phyloP scores from a whole-genome alignment of 1,284 basidiomycete genomes.

The Moesziomyces sp. region DNA sequence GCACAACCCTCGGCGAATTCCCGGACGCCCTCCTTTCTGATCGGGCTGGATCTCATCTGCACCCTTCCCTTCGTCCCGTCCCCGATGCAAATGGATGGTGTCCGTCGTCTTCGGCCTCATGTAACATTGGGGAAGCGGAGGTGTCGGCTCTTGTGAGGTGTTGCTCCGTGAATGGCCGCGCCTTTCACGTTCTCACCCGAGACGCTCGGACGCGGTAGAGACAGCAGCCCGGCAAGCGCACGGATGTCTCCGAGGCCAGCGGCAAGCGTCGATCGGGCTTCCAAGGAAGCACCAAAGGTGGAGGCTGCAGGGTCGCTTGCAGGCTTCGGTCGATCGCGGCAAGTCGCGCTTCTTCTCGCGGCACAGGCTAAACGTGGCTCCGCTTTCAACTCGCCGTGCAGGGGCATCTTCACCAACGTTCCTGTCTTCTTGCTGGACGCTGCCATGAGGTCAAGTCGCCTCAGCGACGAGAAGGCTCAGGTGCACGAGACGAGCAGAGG shows the following conservation, averaged over 20 bases:
- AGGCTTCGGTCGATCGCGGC: conserved; percentile 6
- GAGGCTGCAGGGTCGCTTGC: conserved; percentile 4
- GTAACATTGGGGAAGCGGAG: neutral
- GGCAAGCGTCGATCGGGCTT: neutral
- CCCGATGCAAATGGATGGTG: neutral
- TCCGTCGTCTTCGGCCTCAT: neutral
- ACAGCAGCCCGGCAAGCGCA: neutral
- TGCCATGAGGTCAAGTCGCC: no score
- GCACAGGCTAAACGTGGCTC: neutral
- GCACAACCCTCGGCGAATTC: neutral
- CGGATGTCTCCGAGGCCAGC: conserved; percentile 25
- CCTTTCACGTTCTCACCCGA: neutral
- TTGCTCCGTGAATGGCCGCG: neutral
- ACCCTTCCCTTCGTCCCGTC: neutral
- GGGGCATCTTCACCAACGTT: conserved; percentile 5
- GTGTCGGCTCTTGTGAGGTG: neutral
- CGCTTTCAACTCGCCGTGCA: neutral
- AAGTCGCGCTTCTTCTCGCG: neutral
- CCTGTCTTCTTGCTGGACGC: neutral
- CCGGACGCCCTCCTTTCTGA: no score
- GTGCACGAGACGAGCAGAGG: neutral
- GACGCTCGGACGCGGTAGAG: neutral
- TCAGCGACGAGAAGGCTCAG: neutral
- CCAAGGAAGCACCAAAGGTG: neutral
- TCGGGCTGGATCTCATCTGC: neutral